These are phyloP conservation scores for Aspergillus bridgeri DNA, from an alignment of 495 filamentous ascomycete genomes.

Conservation along the genomic window DNA sequence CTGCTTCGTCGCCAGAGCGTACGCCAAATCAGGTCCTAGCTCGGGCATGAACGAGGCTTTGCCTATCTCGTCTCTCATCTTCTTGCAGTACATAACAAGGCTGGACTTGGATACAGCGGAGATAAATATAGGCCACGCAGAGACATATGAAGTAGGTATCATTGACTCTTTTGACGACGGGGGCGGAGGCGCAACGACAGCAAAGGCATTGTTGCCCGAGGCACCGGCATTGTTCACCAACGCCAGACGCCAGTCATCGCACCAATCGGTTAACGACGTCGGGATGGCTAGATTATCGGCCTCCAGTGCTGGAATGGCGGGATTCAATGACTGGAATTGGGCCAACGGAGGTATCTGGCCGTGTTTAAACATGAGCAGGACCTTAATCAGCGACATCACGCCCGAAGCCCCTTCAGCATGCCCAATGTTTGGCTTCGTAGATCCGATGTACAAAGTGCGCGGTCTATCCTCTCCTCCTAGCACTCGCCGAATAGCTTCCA, in stretches of 20 bases:
- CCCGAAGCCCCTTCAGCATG: slow-evolving; percentile 47
- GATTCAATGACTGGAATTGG: slow-evolving; percentile 33
- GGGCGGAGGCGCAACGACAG: slow-evolving; percentile 21
- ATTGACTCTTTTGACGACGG: slow-evolving; percentile 37
- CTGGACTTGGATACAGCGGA: not conserved
- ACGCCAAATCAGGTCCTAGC: too few relatives aligned
- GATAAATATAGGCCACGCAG: slow-evolving; percentile 1
- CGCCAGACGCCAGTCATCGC: not conserved
- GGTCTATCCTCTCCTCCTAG: slow-evolving; percentile 22
- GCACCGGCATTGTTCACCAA: not conserved
- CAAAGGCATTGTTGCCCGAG: not conserved
- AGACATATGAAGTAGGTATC: not conserved
- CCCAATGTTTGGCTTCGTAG: slow-evolving; percentile 47
- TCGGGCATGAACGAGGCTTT: too few relatives aligned
- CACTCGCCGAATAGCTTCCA: slow-evolving; percentile 29
- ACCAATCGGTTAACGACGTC: not conserved
- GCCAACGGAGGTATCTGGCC: slow-evolving; percentile 30
- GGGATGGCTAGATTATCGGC: not conserved
- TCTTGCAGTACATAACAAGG: too few relatives aligned
- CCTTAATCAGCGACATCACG: slow-evolving; percentile 39
- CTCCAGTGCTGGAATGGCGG: slow-evolving; percentile 10
- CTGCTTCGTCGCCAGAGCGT: too few relatives aligned
- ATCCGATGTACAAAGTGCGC: slow-evolving; percentile 21
- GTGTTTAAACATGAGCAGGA: slow-evolving; percentile 40
- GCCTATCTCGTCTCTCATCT: too few relatives aligned